Conservation (phyloP, 768 basidiomycete genomes). For the Lenzites betulinus region DNA sequence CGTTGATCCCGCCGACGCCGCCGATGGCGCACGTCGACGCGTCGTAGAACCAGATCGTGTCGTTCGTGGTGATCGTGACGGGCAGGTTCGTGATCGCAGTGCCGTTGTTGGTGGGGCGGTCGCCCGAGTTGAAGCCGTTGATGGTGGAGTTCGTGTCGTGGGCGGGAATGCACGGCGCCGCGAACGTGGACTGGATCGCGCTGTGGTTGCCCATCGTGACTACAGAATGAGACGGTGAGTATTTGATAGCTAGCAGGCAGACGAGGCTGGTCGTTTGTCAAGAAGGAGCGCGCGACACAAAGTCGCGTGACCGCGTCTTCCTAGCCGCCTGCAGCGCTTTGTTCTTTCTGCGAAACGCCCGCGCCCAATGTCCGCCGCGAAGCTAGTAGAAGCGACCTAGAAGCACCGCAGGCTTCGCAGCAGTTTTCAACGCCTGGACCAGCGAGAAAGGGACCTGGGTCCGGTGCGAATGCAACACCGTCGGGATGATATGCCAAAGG, state of each 20-base stretch:
- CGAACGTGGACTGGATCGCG: conserved; percentile 59
- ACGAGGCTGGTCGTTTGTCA: not conserved
- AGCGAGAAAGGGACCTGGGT: too few species aligned
- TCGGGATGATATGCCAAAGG: too few species aligned
- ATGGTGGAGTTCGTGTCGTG: conserved; percentile 48
- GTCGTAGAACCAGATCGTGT: conserved; percentile 66
- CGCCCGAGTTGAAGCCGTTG: conserved; percentile 61
- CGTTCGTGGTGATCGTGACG: conserved; percentile 46
- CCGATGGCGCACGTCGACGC: conserved; percentile 53
- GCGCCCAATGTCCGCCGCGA: too few species aligned
- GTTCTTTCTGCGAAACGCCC: not conserved
- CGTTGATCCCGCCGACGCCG: conserved; percentile 64
- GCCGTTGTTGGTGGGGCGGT: conserved; percentile 51
- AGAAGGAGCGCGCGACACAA: not conserved
- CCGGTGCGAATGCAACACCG: too few species aligned
- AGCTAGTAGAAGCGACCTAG: too few species aligned
- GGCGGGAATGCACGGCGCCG: conserved; percentile 52
- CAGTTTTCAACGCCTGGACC: too few species aligned
- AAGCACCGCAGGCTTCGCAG: too few species aligned
- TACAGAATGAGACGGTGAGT: conserved; percentile 22
- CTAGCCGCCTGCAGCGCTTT: not conserved
- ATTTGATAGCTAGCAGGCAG: not conserved
- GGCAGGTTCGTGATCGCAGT: conserved; percentile 45
- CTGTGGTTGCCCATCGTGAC: conserved; percentile 57
- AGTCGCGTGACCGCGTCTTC: conserved; percentile 9